These are phyloP conservation scores for Populus alba DNA, from an alignment of 345 rosid genomes.

Conservation along the genomic window DNA sequence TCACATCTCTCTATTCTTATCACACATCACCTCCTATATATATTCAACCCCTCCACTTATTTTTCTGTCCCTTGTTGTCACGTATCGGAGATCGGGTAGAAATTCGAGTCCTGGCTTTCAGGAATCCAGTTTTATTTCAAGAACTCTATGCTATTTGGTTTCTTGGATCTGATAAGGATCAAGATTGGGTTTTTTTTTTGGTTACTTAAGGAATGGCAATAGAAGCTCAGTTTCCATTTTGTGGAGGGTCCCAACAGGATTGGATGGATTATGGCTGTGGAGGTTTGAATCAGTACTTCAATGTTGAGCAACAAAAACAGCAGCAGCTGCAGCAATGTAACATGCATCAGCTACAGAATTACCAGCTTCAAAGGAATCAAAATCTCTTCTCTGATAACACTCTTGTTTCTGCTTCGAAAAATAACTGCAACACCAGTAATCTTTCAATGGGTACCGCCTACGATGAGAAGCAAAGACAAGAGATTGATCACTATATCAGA, in stretches of 20 bases:
- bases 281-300: slow-evolving; percentile 3
- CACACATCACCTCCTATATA: slow-evolving; percentile 19
- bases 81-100: background rate
- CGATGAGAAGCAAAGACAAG: slow-evolving; percentile 54
- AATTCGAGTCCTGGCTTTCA: background rate
- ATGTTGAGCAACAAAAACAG: slow-evolving; percentile 35
- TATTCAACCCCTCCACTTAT: slow-evolving; percentile 16
- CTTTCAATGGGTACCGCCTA: slow-evolving; percentile 17
- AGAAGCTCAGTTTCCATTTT: slow-evolving; percentile 56
- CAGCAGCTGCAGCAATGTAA: slow-evolving; percentile 19
- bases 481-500: slow-evolving; percentile 54
- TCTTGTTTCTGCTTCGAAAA: slow-evolving; percentile 13
- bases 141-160: background rate
- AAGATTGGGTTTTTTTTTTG: slow-evolving; percentile 9
- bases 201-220: slow-evolving; percentile 50
- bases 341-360: slow-evolving; percentile 28
- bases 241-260: slow-evolving; percentile 46
- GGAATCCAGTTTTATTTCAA: background rate
- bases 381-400: slow-evolving; percentile 22
- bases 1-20: slow-evolving; percentile 12
- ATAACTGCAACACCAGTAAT: background rate
- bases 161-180: background rate
- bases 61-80: background rate
- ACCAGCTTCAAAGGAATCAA: slow-evolving; percentile 31
- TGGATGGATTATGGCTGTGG: slow-evolving; percentile 39